phyloP scores from a whole-genome alignment of 805 yeast species.

The Ogataea salicorniae region DNA sequence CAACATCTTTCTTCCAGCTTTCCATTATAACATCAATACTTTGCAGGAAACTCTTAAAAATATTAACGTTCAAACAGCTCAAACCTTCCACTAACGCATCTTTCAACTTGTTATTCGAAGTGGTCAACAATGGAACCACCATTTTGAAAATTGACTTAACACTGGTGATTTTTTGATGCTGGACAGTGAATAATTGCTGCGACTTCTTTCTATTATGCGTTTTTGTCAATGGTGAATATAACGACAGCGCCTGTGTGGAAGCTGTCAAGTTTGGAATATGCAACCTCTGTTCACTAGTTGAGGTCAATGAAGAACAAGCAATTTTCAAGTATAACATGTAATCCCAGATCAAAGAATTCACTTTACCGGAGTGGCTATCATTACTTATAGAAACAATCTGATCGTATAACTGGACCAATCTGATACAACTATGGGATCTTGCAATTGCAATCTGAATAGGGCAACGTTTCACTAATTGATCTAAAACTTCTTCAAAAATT shows the following conservation, averaged over 20 bases:
- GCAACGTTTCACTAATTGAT: conserved; percentile 67
- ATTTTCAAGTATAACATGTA: conserved; percentile 74
- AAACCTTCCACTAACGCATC: conserved; percentile 89
- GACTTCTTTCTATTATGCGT: conserved; percentile 72
- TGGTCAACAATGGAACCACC: conserved; percentile 75
- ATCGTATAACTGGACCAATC: conserved; percentile 83
- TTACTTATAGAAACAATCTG: conserved; percentile 53
- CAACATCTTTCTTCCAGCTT: conserved; percentile 48
- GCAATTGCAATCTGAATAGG: conserved; percentile 94
- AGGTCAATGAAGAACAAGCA: conserved; percentile 86
- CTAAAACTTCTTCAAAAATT: conserved; percentile 70
- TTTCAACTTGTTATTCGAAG: conserved; percentile 62
- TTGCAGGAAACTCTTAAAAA: conserved; percentile 76
- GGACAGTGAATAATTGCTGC: conserved; percentile 73
- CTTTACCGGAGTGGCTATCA: conserved; percentile 21
- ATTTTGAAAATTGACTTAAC: conserved; percentile 85
- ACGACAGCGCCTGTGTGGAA: conserved; percentile 8
- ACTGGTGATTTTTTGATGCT: conserved; percentile 87
- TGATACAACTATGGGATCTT: conserved; percentile 81
- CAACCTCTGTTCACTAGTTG: conserved; percentile 80
- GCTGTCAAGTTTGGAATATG: conserved; percentile 44
- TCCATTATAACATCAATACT: conserved; percentile 58
- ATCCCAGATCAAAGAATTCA: conserved; percentile 30
- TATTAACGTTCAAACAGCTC: conserved; percentile 85
- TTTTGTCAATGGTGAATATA: conserved; percentile 41